Base-by-base conservation (phyloP, 2,329 filamentous ascomycete species). In the Pseudomassariella vexata region DNA sequence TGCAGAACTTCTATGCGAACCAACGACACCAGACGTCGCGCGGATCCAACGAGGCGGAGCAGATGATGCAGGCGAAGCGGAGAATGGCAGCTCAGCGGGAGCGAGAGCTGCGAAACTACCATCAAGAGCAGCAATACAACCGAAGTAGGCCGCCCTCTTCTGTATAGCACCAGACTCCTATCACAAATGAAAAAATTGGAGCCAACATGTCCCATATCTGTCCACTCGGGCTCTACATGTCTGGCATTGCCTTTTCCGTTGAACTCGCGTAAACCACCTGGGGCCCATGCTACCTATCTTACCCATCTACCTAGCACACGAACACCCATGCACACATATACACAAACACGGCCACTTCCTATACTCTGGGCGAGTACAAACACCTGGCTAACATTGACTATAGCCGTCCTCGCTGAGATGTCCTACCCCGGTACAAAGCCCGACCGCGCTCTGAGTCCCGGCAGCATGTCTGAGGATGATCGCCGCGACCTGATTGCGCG, bases 91-190 rank as follows among this genome's bases (percentile, higher is more conserved):
- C 92, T 62, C 92, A 96, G 70, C 86, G 92, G 66, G 92, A 98
- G 74, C 85, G 90, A 66, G 92, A 98, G 72, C 82, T 98, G 64
- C 87, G 92, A 66, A 98, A 96, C 68, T 95, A 96, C 69, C 92
- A 98, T 70, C 94, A 95, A 69, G 92, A 98, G 78, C 92, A 98
- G 78, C 92, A 98, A 79, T 96, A 94, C 70, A 94, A 96, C 74
- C 82, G 90, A 86, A 95, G 92, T 96, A 86, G 79, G 84, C 79
- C 79, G 64, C 76, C 79, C 76, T 76, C 75, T 74, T 72, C 76
- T 77, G 73, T 75, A 77, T 83, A 80, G 76, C 75, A 68, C 64
- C 64, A 62, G 41, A 49, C 52, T 57, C 59, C 51, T 56, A 54
- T 53, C 53, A 52, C 55, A 59, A 56, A 46, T 45, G 45, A 48